Base-by-base conservation (phyloP, 78 protist genomes). In the Diacronema lutheri region DNA sequence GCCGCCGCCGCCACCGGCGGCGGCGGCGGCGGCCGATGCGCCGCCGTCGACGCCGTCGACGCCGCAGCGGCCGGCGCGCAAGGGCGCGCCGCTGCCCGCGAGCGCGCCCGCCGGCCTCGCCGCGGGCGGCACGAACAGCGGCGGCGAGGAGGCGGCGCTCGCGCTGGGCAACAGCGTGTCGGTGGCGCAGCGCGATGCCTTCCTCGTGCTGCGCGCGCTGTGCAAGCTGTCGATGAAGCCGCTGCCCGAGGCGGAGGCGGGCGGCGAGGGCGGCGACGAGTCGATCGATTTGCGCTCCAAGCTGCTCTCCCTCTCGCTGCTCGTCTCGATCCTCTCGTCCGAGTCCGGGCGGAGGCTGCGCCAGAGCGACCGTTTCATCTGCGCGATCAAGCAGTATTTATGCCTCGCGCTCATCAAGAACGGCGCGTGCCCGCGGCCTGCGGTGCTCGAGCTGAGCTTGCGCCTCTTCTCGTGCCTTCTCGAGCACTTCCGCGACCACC, bases 351-450 rank as follows among this genome's bases (percentile, higher is more conserved):
- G 83, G 1, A 69, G 61, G 56, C 81, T 94, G 50, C 82, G 86
- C 58, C 33, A 87, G 33, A 66, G 87, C 16, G 93, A 90, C n/a
- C 84, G 82, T 79, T 92, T 92, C 83, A 81, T 92, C n/a, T 58
- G 56, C 44, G 86, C 93, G n/a, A 79, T 92, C 46, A 89, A 90
- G 83, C 60, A 92, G 88, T 84, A 93, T 60, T 93, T 95, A 21
- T 86, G 93, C 69, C 44, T 86, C 26, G 84, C 96, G 23, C 88
- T 95, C 56, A 69, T 93, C 62, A 66, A 84, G 56, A 95, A 93
- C 78, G 95, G 94, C 31, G 90, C 88, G 56, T 83, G 87, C 33
- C 41, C 84, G 2, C 57, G 83, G 31, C 85, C 90, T 13, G 60
- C 74, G 31, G 93, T 93, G 31, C 90, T 93, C 31, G 64, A 85